Base-by-base conservation (phyloP, 2,329 filamentous ascomycete species). In the Aulographum hederae region DNA sequence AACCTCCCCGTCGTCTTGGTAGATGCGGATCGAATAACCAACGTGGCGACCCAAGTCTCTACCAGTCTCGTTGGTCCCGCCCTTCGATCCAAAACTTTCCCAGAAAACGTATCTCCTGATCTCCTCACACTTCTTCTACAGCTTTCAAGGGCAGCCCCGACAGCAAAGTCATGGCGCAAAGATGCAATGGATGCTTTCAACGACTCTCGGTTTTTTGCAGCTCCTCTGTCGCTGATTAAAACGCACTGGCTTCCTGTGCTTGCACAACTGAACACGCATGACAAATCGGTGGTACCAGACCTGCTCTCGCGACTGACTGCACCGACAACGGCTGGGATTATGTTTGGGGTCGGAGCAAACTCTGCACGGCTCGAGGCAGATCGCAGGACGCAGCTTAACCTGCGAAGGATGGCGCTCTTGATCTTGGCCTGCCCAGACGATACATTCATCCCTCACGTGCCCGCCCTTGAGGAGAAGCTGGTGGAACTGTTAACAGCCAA, bases 271-370 rank as follows among this genome's bases (percentile, higher is more conserved):
- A 67, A 73, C 3, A 57, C 85, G 11, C 70, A 70, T 12, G 89
- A 98, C 51, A 94, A 92, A 54, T 85, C 94, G 34, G 73, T 79
- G 29, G 67, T 98, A 55, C 61, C 74, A 0, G 89, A 98, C 38
- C 60, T 94, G 3, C 56, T 95, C 6, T 63, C 69, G 23, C 76
- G 82, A 14, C 68, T 98, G 38, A 74, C 74, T 4, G 69, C 85
- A 3, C 89, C 89, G 4, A 82, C 85, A 1, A 86, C 85, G 11
- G 89, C 91, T 0, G 89, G 89, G 6, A 91, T 98, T 42, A 86
- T 98, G 49, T 98, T 98, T 46, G 89, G 89, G n/a, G 89, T 98
- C 1, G 91, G 91, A 8, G 89, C 89, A 5, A 84, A 81, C 15
- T 91, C 85, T 27, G 89, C 89, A 21, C 69, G 89, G 36, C 68